Evolutionary conservation across 306 rosid genomes (phyloP).

Genomic region (Cucumis hystrix): DNA sequence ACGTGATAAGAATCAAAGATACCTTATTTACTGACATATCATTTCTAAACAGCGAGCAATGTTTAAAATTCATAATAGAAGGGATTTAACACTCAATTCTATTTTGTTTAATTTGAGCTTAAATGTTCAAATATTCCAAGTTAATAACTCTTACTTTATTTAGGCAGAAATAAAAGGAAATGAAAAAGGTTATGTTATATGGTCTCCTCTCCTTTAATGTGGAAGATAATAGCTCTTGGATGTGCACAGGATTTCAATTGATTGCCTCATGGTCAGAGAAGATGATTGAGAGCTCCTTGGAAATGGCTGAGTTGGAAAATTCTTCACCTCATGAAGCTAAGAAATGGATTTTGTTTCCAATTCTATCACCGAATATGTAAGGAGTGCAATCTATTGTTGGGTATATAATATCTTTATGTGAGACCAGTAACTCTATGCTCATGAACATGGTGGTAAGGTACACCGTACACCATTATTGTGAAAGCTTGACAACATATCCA

Average conservation of each 20-base stretch:
- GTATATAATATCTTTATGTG: neutral
- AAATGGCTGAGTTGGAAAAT: slow-evolving; percentile 98
- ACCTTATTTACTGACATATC: neutral
- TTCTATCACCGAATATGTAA: slow-evolving; percentile 41
- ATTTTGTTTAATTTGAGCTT: neutral
- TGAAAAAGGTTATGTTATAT: slow-evolving; percentile 2
- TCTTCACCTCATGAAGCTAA: slow-evolving; percentile 81
- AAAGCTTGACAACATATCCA: neutral
- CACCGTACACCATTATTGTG: neutral
- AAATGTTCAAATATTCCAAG: neutral
- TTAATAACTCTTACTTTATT: neutral
- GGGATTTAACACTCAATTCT: neutral
- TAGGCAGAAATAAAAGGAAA: neutral
- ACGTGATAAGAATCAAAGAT: neutral
- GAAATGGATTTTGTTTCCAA: slow-evolving; percentile 71
- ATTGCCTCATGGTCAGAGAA: slow-evolving; percentile 72
- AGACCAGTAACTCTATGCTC: neutral
- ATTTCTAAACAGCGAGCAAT: neutral
- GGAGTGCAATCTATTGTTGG: slow-evolving; percentile 5
- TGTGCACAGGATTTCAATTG: slow-evolving; percentile 74
- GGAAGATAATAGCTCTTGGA: slow-evolving; percentile 16
- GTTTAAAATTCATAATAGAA: neutral
- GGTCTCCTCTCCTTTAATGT: slow-evolving; percentile 10
- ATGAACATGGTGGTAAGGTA: neutral
- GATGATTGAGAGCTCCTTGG: slow-evolving; percentile 70